These are phyloP conservation scores for Cyphellophora attinorum DNA, from an alignment of 2,329 filamentous ascomycete genomes.

Conservation along the genomic window DNA sequence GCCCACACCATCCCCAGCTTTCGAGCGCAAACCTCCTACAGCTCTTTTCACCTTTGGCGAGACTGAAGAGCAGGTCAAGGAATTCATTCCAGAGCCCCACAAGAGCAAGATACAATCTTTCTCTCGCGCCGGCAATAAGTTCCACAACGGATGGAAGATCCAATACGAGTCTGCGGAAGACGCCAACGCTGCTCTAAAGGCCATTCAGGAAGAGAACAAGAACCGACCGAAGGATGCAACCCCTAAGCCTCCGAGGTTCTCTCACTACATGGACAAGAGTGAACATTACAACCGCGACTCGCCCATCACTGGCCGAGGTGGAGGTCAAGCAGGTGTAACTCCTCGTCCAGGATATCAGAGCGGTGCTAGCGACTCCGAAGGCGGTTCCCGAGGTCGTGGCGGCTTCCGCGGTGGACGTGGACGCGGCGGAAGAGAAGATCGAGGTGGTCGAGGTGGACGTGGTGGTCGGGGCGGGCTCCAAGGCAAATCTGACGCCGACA, in stretches of 20 bases:
- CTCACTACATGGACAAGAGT: constrained; percentile 52
- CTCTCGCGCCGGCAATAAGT: constrained; percentile 51
- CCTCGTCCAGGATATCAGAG: constrained; percentile 71
- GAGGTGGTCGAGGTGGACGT: constrained; percentile 46
- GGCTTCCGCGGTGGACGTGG: constrained; percentile 45
- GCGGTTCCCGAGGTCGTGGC: constrained; percentile 51
- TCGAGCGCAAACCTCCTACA: constrained; percentile 56
- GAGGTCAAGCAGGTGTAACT: constrained; percentile 51
- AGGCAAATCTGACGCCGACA: constrained; percentile 48
- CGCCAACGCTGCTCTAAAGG: constrained; percentile 67
- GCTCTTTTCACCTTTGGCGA: constrained; percentile 84
- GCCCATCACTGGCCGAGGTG: constrained; percentile 20
- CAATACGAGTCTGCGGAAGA: constrained; percentile 74
- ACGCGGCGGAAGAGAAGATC: constrained; percentile 43
- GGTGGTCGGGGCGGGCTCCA: constrained; percentile 50
- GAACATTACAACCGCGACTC: constrained; percentile 23
- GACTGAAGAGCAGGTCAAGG: constrained; percentile 70
- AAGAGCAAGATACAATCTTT: constrained; percentile 68
- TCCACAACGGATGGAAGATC: constrained; percentile 70
- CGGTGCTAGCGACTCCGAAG: constrained; percentile 67
- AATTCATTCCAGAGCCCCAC: constrained; percentile 76
- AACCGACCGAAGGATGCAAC: constrained; percentile 58
- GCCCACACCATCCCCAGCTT: constrained; percentile 39
- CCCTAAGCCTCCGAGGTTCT: constrained; percentile 69
- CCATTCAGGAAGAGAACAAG: constrained; percentile 61